Conservation (phyloP, 2,329 filamentous ascomycete genomes). For the Botrytis tulipae region DNA sequence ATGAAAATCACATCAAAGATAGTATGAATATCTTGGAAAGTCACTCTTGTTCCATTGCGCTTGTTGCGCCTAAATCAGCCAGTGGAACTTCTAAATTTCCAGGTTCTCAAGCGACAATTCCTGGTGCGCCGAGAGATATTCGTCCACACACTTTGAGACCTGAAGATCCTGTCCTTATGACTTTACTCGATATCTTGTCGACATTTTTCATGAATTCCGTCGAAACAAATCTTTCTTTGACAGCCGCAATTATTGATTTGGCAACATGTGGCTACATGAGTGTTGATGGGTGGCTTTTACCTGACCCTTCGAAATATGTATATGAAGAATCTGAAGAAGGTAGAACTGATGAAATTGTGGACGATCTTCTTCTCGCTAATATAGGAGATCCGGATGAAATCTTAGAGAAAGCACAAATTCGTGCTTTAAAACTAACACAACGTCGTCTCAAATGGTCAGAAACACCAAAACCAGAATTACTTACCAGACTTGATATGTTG, state of each 20-base stretch:
- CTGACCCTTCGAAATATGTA: slow-evolving; percentile 63
- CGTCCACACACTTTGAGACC: slow-evolving; percentile 59
- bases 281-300: slow-evolving; percentile 86
- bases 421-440: slow-evolving; percentile 51
- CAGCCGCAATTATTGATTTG: slow-evolving; percentile 77
- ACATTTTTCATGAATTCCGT: slow-evolving; percentile 88
- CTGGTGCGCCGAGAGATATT: slow-evolving; percentile 60
- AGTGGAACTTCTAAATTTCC: slow-evolving; percentile 57
- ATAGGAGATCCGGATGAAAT: slow-evolving; percentile 36
- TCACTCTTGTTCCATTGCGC: slow-evolving; percentile 68
- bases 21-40: slow-evolving; percentile 66
- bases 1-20: slow-evolving; percentile 70
- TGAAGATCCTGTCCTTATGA: slow-evolving; percentile 62
- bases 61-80: slow-evolving; percentile 61
- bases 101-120: slow-evolving; percentile 53
- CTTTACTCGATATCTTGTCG: slow-evolving; percentile 68
- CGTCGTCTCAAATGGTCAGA: slow-evolving; percentile 53
- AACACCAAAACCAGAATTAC: slow-evolving; percentile 52
- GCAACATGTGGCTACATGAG: slow-evolving; percentile 81
- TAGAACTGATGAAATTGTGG: slow-evolving; percentile 40
- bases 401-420: slow-evolving; percentile 46
- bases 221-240: slow-evolving; percentile 85
- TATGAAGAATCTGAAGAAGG: slow-evolving; percentile 49
- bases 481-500: slow-evolving; percentile 58
- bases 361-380: slow-evolving; percentile 26